A percentile compares a stretch with the other conserved stretches of the same genome.
These are phyloP conservation scores for Agaricales sp. DNA, from an alignment of 1,284 basidiomycete genomes.

Conservation along the genomic window DNA sequence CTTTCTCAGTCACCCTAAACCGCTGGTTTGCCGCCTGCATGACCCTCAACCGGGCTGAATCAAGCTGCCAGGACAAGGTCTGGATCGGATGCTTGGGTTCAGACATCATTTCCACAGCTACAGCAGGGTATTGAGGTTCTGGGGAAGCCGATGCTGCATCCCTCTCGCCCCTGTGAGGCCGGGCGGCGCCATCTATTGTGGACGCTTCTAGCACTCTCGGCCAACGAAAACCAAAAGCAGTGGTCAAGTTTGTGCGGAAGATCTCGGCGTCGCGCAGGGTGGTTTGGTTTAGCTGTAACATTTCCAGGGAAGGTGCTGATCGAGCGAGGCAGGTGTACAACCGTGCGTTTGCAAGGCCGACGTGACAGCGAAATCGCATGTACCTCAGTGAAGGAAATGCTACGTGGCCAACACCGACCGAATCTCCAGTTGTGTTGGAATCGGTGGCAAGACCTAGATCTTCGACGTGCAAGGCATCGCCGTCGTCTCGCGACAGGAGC, in stretches of 20 bases:
- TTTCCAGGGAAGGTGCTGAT: background rate
- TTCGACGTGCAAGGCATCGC: background rate
- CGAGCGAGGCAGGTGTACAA: background rate
- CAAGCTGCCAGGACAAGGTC: background rate
- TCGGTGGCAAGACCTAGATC: background rate
- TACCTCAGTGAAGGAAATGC: background rate
- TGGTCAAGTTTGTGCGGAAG: background rate
- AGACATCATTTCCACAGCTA: background rate
- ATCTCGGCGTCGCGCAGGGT: background rate
- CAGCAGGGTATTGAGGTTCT: too few species aligned
- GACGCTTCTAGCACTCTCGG: background rate
- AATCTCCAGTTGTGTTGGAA: background rate
- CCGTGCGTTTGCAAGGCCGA: background rate
- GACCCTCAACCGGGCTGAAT: too few species aligned
- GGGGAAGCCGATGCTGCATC: background rate
- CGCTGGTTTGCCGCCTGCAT: too few species aligned
- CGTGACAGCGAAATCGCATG: background rate
- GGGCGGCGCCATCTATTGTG: background rate
- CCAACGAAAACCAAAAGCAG: background rate
- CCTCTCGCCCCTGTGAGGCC: background rate
- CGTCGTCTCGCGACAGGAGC: background rate
- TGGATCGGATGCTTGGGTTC: background rate
- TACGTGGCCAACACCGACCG: background rate
- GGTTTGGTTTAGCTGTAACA: background rate
- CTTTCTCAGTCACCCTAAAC: too few species aligned